Conservation (phyloP, 139 green algal genomes). For the Microglena sp. region DNA sequence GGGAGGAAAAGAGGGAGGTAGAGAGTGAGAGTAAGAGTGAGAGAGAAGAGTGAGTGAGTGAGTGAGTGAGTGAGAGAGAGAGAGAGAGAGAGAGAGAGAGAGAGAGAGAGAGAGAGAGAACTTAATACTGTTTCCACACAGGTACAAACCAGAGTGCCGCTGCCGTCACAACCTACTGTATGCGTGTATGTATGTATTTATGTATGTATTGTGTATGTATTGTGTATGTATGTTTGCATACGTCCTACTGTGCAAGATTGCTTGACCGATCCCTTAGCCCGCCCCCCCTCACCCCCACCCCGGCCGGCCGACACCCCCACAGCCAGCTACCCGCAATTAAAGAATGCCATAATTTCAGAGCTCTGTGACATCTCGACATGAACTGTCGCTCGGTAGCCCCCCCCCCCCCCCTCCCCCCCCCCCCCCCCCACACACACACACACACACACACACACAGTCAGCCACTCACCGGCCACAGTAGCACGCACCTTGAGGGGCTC, state of each 20-base stretch:
- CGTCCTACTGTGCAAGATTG: background rate
- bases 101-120: too few relatives aligned
- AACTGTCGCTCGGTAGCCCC: background rate
- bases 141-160: too few relatives aligned
- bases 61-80: too few relatives aligned
- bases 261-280: background rate
- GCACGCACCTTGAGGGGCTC: background rate
- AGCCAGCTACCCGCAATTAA: background rate
- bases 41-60: too few relatives aligned
- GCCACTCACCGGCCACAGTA: background rate
- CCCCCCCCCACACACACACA: background rate
- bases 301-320: background rate
- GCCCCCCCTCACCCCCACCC: too few relatives aligned
- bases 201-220: background rate
- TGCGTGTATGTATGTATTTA: background rate
- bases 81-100: too few relatives aligned
- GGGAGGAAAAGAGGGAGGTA: too few relatives aligned
- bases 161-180: too few relatives aligned
- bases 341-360: background rate
- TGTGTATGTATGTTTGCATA: background rate
- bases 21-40: too few relatives aligned
- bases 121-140: too few relatives aligned
- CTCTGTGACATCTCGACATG: background rate
- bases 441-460: slow-evolving; percentile 2
- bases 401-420: background rate